Evolutionary conservation across 2,329 filamentous ascomycete genomes (phyloP), one percentile per base, ranked within the genome.

Genomic region (Neurospora sp.): DNA sequence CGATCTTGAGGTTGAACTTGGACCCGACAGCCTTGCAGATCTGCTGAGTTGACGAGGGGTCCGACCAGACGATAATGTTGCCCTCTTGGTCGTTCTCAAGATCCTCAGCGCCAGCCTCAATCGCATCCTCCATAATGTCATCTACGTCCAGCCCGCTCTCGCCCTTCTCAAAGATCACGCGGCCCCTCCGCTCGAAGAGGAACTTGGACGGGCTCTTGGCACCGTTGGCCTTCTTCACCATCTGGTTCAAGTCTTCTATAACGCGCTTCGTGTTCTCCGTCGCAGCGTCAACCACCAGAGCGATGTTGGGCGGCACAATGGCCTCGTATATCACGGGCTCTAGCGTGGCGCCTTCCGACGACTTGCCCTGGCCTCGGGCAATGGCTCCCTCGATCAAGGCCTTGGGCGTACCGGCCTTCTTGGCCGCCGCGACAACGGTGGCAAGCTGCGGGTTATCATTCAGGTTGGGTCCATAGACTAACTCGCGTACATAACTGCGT

Each of bases 361-460:
- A 94, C 73, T 90, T 87, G 57, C 96, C 95, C 78, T 97, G 94
- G 1, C 96, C 96, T 66, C 93, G 89, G 15, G 93, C 92, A 74
- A 99, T 90, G 69, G 96, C 93, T 15, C 85, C 85, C 79, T 98
- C 94, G 74, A 98, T 97, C 2, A 88, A 85, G 23, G 88, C 83
- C 81, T 97, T 97, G 1, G 94, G 92, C 66, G 97, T 90, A 73
- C 91, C 92, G 71, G 88, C 85, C 83, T 93, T 94, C 82, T 96
- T 97, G 62, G 95, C 95, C 68, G 86, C 87, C 19, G 86, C 81
- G 70, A 98, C 88, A 15, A 91, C 86, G 37, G 88, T 83, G 28
- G 90, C 91, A 66, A 99, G 86, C 73, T 90, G 89, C 1, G 92
- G 86, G 78, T 98, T 98, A 76, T 86, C 82, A 73, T 86, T 87